Evolutionary conservation across 371 early-diverging fungal genomes (phyloP).

Genomic region (Nematocida sp.): DNA sequence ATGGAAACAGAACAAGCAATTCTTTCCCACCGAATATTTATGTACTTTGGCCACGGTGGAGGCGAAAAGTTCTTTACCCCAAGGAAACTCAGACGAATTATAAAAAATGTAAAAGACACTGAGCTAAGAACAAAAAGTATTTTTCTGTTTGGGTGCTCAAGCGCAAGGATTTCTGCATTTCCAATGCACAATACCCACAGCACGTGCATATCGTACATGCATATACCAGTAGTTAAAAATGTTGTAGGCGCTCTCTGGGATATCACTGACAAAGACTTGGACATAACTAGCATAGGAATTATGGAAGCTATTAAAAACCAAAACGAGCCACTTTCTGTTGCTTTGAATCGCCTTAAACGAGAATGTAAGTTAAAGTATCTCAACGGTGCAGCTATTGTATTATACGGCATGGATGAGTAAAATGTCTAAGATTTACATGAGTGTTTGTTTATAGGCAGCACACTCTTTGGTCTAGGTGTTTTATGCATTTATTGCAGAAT

Average conservation of each 20-base stretch:
- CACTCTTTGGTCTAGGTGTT: background rate
- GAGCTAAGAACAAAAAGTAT: constrained; percentile 35
- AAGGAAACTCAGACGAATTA: background rate
- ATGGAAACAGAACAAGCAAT: constrained; percentile 40
- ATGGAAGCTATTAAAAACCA: constrained; percentile 59
- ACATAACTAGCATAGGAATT: constrained; percentile 75
- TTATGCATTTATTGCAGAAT: background rate
- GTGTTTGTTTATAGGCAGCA: background rate
- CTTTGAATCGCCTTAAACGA: constrained; percentile 75
- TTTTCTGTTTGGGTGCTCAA: constrained; percentile 69
- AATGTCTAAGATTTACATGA: background rate
- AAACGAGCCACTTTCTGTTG: constrained; percentile 74
- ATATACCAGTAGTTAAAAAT: constrained; percentile 32
- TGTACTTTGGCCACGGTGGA: constrained; percentile 92
- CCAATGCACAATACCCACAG: constrained; percentile 39
- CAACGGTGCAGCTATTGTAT: constrained; percentile 86
- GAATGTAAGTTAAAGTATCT: constrained; percentile 74
- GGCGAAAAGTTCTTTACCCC: constrained; percentile 77
- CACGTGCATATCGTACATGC: constrained; percentile 43
- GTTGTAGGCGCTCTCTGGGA: constrained; percentile 94
- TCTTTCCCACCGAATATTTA: constrained; percentile 30
- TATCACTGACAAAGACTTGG: constrained; percentile 94
- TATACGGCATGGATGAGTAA: constrained; percentile 75
- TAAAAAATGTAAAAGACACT: background rate
- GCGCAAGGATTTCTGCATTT: constrained; percentile 52